phyloP scores from a whole-genome alignment of 768 basidiomycete species.

The Lanmaoa rubissima region DNA sequence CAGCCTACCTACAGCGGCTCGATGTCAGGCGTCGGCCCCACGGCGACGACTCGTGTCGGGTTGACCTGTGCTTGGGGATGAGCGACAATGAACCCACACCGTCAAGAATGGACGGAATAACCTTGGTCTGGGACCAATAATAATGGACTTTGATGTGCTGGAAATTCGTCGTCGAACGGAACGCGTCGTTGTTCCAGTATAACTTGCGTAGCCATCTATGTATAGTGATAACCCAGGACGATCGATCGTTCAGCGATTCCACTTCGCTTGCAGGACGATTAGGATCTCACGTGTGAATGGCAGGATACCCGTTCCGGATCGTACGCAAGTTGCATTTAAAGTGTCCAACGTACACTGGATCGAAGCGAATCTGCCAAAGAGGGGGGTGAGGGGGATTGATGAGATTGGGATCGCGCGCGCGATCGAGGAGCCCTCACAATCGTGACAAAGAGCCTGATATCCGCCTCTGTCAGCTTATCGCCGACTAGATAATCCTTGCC shows the following conservation, averaged over 20 bases:
- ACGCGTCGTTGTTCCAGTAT: conserved; percentile 89
- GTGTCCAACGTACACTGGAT: conserved; percentile 85
- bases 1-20: conserved; percentile 46
- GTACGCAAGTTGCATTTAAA: conserved; percentile 93
- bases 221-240: neutral
- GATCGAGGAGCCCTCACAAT: conserved; percentile 49
- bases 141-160: conserved; percentile 61
- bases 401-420: neutral
- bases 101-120: neutral
- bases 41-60: conserved; percentile 70
- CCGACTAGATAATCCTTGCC: conserved; percentile 86
- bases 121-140: conserved; percentile 36
- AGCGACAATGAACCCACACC: neutral
- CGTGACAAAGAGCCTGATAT: conserved; percentile 89
- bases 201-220: conserved; percentile 79
- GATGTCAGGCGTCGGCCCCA: conserved; percentile 71
- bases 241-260: neutral
- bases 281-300: conserved; percentile 53
- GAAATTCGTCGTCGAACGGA: conserved; percentile 86
- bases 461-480: conserved; percentile 78
- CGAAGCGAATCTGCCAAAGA: conserved; percentile 69
- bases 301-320: conserved; percentile 85
- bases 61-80: conserved; percentile 56
- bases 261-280: neutral
- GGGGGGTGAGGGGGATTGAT: neutral